phyloP scores from a whole-genome alignment of 2,329 filamentous ascomycete species.

The Alternaria gaisen region DNA sequence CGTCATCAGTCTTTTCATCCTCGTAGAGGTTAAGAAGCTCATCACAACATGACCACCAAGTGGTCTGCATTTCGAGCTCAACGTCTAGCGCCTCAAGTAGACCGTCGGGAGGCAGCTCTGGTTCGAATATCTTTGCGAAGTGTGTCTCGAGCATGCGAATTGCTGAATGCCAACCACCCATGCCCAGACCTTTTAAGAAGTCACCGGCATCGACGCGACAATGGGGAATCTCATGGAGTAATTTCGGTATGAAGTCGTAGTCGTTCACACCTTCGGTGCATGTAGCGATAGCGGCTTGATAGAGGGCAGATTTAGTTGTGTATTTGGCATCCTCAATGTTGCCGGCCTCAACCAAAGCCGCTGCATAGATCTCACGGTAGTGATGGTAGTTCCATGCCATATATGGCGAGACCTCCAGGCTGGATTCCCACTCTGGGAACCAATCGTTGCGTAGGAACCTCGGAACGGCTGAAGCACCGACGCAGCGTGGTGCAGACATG shows the following conservation, averaged over 20 bases:
- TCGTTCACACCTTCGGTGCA: background rate
- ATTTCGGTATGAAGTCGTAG: background rate
- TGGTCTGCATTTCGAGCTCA: constrained; percentile 3
- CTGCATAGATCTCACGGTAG: constrained; percentile 19
- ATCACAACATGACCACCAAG: constrained; percentile 2
- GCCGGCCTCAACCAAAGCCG: constrained; percentile 14
- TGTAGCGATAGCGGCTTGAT: background rate
- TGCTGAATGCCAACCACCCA: background rate
- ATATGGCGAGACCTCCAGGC: background rate
- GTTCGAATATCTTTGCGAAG: background rate
- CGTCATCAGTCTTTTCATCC: background rate
- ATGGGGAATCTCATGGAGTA: constrained; percentile 3
- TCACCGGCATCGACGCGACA: background rate
- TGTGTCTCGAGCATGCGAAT: background rate
- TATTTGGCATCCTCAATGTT: constrained; percentile 1
- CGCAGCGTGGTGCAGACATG: constrained; percentile 20
- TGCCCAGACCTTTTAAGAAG: background rate
- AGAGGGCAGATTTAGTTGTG: constrained; percentile 13
- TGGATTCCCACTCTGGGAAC: background rate
- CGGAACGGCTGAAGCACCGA: constrained; percentile 8
- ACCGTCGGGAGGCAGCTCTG: background rate
- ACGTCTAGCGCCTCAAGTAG: background rate
- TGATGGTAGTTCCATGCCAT: constrained; percentile 9
- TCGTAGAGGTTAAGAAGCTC: background rate
- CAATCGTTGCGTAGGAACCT: constrained; percentile 21